phyloP scores from a whole-genome alignment of 768 basidiomycete species.

The Lentinus tigrinus region DNA sequence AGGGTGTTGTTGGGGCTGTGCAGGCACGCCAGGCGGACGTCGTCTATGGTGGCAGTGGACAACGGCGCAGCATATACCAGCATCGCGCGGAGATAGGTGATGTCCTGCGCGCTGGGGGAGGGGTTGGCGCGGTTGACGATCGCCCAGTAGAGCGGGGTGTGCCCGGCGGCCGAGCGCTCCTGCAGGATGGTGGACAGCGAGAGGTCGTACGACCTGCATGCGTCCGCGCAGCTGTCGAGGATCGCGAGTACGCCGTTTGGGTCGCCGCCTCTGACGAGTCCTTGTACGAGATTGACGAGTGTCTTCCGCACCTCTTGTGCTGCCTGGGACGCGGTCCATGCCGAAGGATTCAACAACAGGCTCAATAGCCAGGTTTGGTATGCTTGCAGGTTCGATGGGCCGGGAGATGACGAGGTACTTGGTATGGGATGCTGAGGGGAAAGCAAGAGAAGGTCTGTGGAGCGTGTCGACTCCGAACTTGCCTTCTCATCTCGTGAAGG shows the following conservation, averaged over 20 bases:
- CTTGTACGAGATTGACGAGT: conserved; percentile 52
- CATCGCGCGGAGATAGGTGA: conserved; percentile 45
- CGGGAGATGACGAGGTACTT: background rate
- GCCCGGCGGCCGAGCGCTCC: conserved; percentile 60
- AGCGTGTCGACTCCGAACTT: background rate
- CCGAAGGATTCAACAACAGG: conserved; percentile 43
- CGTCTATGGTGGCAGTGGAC: conserved; percentile 43
- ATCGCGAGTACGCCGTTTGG: conserved; percentile 35
- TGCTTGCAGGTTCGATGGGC: no score
- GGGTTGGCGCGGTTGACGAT: conserved; percentile 54
- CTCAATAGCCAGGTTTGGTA: no score
- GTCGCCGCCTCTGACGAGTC: conserved; percentile 35
- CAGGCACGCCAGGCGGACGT: conserved; percentile 67
- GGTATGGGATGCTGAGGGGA: background rate
- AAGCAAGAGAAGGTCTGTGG: background rate
- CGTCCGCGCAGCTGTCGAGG: conserved; percentile 64
- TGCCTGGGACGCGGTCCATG: conserved; percentile 8
- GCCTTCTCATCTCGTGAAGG: background rate
- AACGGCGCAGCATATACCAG: conserved; percentile 52
- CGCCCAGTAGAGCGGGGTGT: conserved; percentile 72
- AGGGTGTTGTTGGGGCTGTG: conserved; percentile 58
- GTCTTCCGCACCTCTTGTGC: conserved; percentile 48
- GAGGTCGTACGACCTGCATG: conserved; percentile 50
- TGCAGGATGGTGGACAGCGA: conserved; percentile 58
- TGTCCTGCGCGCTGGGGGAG: conserved; percentile 7